phyloP scores from a whole-genome alignment of 805 yeast genomes.

The Kodamaea fukazawae region DNA sequence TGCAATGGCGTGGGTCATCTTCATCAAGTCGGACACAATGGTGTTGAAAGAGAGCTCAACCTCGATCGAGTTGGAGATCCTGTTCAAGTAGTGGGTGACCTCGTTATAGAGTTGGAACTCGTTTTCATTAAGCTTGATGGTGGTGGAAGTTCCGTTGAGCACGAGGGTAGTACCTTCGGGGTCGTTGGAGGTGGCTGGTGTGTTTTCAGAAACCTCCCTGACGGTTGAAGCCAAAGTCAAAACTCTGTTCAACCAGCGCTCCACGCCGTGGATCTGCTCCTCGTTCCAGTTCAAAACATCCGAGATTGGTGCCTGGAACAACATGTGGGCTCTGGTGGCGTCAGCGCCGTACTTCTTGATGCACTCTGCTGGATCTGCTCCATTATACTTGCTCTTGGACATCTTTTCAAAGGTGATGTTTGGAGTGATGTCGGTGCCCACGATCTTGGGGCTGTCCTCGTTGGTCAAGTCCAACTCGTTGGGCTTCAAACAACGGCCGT shows the following conservation, averaged over 20 bases:
- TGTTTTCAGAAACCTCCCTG: neutral
- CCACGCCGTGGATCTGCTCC: slow-evolving; percentile 76
- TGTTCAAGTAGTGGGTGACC: slow-evolving; percentile 43
- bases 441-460: slow-evolving; percentile 44
- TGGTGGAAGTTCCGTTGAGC: neutral
- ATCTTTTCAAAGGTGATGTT: slow-evolving; percentile 74
- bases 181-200: neutral
- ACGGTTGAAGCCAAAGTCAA: slow-evolving; percentile 25
- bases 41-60: slow-evolving; percentile 70
- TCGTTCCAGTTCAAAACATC: slow-evolving; percentile 91
- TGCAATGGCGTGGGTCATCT: slow-evolving; percentile 54
- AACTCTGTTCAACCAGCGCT: slow-evolving; percentile 78
- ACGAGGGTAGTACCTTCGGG: too few relatives aligned
- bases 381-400: slow-evolving; percentile 95
- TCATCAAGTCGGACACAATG: slow-evolving; percentile 87
- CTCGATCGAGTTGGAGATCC: slow-evolving; percentile 60
- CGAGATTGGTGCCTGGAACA: slow-evolving; percentile 86
- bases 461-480: slow-evolving; percentile 58
- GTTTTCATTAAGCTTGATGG: slow-evolving; percentile 28
- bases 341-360: slow-evolving; percentile 84
- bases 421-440: slow-evolving; percentile 51
- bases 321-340: slow-evolving; percentile 87
- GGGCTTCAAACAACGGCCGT: slow-evolving; percentile 74
- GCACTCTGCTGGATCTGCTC: slow-evolving; percentile 83
- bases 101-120: slow-evolving; percentile 63